A percentile compares a stretch with the other conserved stretches of the same genome.
phyloP scores from a whole-genome alignment of 768 basidiomycete species.

The Filobasidium wieringae region DNA sequence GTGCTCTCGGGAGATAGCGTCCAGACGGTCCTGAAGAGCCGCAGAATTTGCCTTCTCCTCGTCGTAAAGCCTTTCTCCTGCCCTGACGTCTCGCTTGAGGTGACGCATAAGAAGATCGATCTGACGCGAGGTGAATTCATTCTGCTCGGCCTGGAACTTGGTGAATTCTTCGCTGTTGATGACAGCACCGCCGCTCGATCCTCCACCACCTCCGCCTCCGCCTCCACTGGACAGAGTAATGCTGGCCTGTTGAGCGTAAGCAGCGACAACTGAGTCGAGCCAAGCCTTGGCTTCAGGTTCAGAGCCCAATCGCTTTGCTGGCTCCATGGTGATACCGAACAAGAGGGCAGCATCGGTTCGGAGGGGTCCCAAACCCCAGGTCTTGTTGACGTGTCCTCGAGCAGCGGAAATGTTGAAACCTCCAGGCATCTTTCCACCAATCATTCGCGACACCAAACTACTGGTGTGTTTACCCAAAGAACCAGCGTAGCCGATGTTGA shows the following conservation, averaged over 20 bases:
- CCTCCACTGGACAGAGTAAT: constrained; percentile 65
- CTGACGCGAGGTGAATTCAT: constrained; percentile 81
- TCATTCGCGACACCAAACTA: constrained; percentile 76
- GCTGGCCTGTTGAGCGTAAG: constrained; percentile 80
- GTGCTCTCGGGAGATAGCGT: constrained; percentile 79
- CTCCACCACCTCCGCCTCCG: constrained; percentile 50
- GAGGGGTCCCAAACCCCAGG: constrained; percentile 85
- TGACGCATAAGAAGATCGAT: constrained; percentile 96
- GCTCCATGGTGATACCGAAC: constrained; percentile 83
- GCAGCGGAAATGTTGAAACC: constrained; percentile 91
- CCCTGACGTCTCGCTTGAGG: constrained; percentile 81
- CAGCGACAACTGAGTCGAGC: constrained; percentile 71
- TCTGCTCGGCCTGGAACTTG: constrained; percentile 87
- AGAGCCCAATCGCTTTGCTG: constrained; percentile 78
- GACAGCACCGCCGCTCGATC: constrained; percentile 56
- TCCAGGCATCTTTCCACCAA: constrained; percentile 96
- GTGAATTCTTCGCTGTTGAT: constrained; percentile 98
- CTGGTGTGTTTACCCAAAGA: constrained; percentile 84
- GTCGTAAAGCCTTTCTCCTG: constrained; percentile 81
- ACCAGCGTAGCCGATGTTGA: constrained; percentile 71
- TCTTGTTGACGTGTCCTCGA: constrained; percentile 76
- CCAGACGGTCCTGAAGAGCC: constrained; percentile 70
- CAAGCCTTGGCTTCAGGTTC: constrained; percentile 88
- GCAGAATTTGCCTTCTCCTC: constrained; percentile 62
- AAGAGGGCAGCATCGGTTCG: constrained; percentile 84